Conservation (phyloP, 2,329 filamentous ascomycete genomes). For the Aspergillus intermedius region DNA sequence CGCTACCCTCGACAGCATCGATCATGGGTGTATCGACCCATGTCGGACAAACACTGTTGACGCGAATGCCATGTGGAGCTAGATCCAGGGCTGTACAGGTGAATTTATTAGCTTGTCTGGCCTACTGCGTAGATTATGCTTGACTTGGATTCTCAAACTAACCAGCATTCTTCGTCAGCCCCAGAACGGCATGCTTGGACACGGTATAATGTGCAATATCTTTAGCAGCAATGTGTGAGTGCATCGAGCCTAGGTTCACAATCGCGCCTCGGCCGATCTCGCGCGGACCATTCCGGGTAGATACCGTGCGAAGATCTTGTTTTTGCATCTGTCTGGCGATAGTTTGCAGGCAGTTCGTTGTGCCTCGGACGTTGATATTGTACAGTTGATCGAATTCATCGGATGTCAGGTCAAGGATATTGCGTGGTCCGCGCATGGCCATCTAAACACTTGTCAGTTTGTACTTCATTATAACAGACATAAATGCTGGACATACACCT, state of each 20-base stretch:
- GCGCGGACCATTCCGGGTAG: conserved; percentile 20
- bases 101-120: background rate
- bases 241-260: conserved; percentile 34
- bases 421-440: background rate
- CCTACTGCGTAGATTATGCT: background rate
- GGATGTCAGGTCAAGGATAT: conserved; percentile 1
- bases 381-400: conserved; percentile 31
- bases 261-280: conserved; percentile 25
- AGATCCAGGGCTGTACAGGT: background rate
- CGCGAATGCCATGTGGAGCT: background rate
- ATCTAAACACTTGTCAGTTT: background rate
- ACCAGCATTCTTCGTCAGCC: conserved; percentile 36
- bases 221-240: conserved; percentile 27
- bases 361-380: conserved; percentile 34
- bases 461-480: background rate
- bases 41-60: conserved; percentile 1
- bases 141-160: conserved; percentile 1
- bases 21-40: conserved; percentile 4
- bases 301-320: conserved; percentile 26
- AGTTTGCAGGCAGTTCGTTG: conserved; percentile 35
- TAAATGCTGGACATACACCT: conserved; percentile 7
- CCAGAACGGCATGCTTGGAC: conserved; percentile 41
- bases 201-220: conserved; percentile 33
- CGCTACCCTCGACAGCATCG: background rate
- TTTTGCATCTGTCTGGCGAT: conserved; percentile 9